A percentile compares a stretch with the other conserved stretches of the same genome.
Evolutionary conservation across 371 early-diverging fungal genomes (phyloP).

Genomic region (Rhizopus microsporus): DNA sequence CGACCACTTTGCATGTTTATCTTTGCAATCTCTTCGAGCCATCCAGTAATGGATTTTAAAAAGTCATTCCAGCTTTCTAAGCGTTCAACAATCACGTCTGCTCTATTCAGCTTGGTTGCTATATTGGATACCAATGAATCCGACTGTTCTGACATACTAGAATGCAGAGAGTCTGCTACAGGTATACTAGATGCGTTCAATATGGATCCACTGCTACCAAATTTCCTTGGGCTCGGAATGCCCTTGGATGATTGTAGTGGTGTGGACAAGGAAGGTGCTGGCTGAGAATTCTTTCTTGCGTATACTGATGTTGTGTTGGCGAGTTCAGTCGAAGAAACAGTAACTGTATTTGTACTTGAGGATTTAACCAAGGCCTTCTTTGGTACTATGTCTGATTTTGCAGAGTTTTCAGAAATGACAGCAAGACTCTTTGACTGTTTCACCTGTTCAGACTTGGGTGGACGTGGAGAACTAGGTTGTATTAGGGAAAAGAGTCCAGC

Average conservation of each 20-base stretch:
- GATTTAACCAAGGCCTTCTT: not conserved
- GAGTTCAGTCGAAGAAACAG: not conserved
- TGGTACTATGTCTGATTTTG: too few species aligned
- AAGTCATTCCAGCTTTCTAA: conserved; percentile 32
- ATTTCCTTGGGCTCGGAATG: conserved; percentile 4
- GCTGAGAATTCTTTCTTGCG: not conserved
- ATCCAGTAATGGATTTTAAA: conserved; percentile 29
- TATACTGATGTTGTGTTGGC: not conserved
- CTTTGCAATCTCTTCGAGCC: conserved; percentile 38
- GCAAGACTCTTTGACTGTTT: conserved; percentile 4
- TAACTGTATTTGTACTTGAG: not conserved
- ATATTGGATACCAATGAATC: not conserved
- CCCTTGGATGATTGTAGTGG: conserved; percentile 13
- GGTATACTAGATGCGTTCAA: not conserved
- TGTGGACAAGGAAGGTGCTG: conserved; percentile 10
- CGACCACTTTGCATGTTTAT: conserved; percentile 34
- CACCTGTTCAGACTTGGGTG: not conserved
- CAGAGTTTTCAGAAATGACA: not conserved
- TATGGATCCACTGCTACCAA: conserved; percentile 17
- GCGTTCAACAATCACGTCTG: conserved; percentile 35
- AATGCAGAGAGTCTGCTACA: not conserved
- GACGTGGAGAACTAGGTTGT: not conserved
- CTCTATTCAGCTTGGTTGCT: conserved; percentile 26
- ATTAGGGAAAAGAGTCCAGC: not conserved
- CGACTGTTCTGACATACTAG: not conserved